Evolutionary conservation across 2,329 filamentous ascomycete genomes (phyloP), one percentile per base, ranked within the genome.

Genomic region (Fonsecaea monophora): DNA sequence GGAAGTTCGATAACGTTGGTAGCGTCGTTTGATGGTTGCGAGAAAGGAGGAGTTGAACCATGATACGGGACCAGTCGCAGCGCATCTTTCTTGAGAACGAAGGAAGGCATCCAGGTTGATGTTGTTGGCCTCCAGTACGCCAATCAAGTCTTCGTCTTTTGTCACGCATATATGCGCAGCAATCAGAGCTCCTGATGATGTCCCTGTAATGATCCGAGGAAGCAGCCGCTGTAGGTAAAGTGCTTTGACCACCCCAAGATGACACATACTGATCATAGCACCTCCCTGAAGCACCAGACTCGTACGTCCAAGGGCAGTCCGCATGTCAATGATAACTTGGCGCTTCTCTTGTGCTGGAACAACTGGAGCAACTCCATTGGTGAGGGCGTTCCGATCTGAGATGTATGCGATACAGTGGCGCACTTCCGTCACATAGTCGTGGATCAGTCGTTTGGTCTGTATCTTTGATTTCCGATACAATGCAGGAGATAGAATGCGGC

Each of bases 201-300:
- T 91, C 1, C 92, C 92, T 0, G 92, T 96, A 62, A 96, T 91
- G 60, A 97, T 96, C 53, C 92, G 87, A 3, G 95, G 94, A 54
- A 97, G 82, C 15, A 97, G 80, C 0, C 92, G 92, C 34, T 91
- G 87, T 40, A 93, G 80, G 78, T 94, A 92, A 48, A 97, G 81
- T 1, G 93, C 93, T 76, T 94, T 96, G 45, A 96, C 91, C 5
- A 97, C 92, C 6, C 94, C 94, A 4, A 97, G 78, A 78, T 97
- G 94, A 73, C 92, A 97, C 9, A 97, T 81, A 1, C 94, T 94
- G 74, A 97, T 97, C 65, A 96, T 94, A 50, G 92, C 91, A 13
- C 94, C 94, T 56, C 94, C 94, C 77, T 97, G 93, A 1, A 97
- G 80, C 4, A 97, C 90, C 30, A 97, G 83, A 0, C 91, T 93